Conservation (phyloP, 2,329 filamentous ascomycete species). For the Fusarium domesticum region DNA sequence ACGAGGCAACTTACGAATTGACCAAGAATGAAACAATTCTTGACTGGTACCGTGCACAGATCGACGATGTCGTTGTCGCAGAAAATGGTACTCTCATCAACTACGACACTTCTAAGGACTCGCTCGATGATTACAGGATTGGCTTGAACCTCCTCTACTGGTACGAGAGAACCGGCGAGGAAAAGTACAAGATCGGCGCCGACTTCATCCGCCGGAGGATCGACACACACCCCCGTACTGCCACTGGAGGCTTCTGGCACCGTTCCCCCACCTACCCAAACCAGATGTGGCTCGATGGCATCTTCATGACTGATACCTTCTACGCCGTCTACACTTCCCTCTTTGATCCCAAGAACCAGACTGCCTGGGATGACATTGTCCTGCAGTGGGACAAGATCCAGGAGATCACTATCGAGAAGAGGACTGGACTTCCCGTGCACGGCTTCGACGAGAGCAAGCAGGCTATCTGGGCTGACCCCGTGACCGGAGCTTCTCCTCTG, state of each 20-base stretch:
- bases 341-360: slow-evolving; percentile 38
- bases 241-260: slow-evolving; percentile 55
- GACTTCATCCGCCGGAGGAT: slow-evolving; percentile 45
- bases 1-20: slow-evolving; percentile 34
- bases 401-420: slow-evolving; percentile 38
- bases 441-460: slow-evolving; percentile 50
- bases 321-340: slow-evolving; percentile 40
- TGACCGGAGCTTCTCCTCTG: slow-evolving; percentile 48
- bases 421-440: slow-evolving; percentile 46
- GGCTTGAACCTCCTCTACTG: slow-evolving; percentile 51
- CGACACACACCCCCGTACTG: slow-evolving; percentile 47
- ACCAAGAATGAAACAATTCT: slow-evolving; percentile 43
- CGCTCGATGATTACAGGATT: slow-evolving; percentile 51
- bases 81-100: slow-evolving; percentile 41
- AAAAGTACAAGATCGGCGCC: slow-evolving; percentile 49
- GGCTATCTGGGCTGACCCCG: slow-evolving; percentile 50
- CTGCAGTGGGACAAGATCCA: slow-evolving; percentile 47
- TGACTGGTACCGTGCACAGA: slow-evolving; percentile 43
- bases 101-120: slow-evolving; percentile 48
- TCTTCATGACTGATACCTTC: slow-evolving; percentile 48
- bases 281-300: slow-evolving; percentile 59
- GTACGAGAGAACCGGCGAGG: slow-evolving; percentile 44
- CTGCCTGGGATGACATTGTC: slow-evolving; percentile 44
- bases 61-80: slow-evolving; percentile 45
- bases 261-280: slow-evolving; percentile 43